These are phyloP conservation scores for Auxenochlorella protothecoides DNA, from an alignment of 139 green algal genomes.

Conservation along the genomic window DNA sequence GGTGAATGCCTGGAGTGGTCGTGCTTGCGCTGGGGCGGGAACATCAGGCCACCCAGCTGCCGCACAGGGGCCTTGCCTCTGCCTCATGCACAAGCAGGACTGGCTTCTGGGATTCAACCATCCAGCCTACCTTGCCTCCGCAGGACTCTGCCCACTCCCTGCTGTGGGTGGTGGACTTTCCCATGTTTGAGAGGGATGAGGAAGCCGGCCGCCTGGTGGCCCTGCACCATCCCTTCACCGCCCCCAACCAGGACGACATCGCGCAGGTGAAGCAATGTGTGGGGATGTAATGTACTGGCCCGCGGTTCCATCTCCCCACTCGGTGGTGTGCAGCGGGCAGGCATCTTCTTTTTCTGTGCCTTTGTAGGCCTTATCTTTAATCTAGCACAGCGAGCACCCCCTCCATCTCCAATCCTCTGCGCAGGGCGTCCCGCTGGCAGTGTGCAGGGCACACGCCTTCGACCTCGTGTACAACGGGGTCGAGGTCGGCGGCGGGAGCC, in stretches of 20 bases:
- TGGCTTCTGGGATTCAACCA: too few relatives aligned
- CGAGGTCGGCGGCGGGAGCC: slow-evolving; percentile 86
- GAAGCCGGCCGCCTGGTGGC: slow-evolving; percentile 63
- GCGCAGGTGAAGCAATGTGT: slow-evolving; percentile 3
- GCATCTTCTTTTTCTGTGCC: too few relatives aligned
- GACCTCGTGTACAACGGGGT: slow-evolving; percentile 98
- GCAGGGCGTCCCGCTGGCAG: neutral
- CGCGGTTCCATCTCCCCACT: too few relatives aligned
- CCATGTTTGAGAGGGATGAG: slow-evolving; percentile 93
- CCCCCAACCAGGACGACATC: slow-evolving; percentile 65
- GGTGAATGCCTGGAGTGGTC: neutral
- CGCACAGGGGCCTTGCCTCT: too few relatives aligned
- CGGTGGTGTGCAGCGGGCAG: too few relatives aligned
- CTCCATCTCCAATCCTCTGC: neutral
- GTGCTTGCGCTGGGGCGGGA: neutral
- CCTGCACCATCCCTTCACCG: slow-evolving; percentile 97
- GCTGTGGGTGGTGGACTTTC: slow-evolving; percentile 94
- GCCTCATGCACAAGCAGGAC: too few relatives aligned
- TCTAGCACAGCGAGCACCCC: too few relatives aligned
- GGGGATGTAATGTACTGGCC: too few relatives aligned
- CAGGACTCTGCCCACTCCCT: slow-evolving; percentile 51
- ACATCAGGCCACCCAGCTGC: too few relatives aligned
- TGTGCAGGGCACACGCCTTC: slow-evolving; percentile 69
- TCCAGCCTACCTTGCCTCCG: slow-evolving; percentile 1
- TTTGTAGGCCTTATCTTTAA: too few relatives aligned